These are phyloP conservation scores for Boeremia exigua DNA, from an alignment of 2,329 filamentous ascomycete genomes.

Conservation along the genomic window DNA sequence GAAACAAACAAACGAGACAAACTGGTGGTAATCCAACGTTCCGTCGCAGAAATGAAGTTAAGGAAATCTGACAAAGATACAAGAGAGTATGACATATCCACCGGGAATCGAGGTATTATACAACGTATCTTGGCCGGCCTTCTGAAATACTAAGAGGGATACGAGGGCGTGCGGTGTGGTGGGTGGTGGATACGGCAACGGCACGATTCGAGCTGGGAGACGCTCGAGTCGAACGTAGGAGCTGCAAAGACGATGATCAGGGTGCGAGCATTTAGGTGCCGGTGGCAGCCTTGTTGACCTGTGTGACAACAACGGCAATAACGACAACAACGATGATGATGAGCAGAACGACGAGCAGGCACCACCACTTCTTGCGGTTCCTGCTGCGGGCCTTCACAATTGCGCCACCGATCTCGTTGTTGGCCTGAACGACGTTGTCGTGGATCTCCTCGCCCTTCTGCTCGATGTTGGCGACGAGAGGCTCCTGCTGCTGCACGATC, in stretches of 20 bases:
- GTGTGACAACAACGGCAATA: conserved; percentile 46
- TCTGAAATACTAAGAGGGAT: conserved; percentile 20
- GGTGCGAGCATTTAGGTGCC: not conserved
- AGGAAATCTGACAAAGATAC: conserved; percentile 1
- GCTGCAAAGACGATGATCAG: not conserved
- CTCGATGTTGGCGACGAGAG: conserved; percentile 79
- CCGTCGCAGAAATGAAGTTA: conserved; percentile 6
- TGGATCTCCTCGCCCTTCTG: conserved; percentile 85
- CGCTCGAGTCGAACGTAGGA: not conserved
- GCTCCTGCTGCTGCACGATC: conserved; percentile 85
- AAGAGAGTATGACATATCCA: conserved; percentile 10
- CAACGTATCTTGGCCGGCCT: conserved; percentile 21
- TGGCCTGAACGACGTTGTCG: conserved; percentile 83
- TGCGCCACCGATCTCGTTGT: conserved; percentile 80
- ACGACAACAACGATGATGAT: conserved; percentile 48
- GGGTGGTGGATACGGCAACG: conserved; percentile 11
- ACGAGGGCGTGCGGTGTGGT: conserved; percentile 6
- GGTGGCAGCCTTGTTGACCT: conserved; percentile 33
- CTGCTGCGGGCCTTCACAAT: conserved; percentile 73
- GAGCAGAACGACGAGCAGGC: conserved; percentile 71
- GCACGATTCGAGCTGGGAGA: not conserved
- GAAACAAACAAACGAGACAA: conserved; percentile 9
- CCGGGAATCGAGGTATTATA: conserved; percentile 24
- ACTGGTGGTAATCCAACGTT: conserved; percentile 1
- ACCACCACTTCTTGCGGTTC: conserved; percentile 96